Evolutionary conservation across 495 filamentous ascomycete species (phyloP).

Genomic region (Neurospora sp.): DNA sequence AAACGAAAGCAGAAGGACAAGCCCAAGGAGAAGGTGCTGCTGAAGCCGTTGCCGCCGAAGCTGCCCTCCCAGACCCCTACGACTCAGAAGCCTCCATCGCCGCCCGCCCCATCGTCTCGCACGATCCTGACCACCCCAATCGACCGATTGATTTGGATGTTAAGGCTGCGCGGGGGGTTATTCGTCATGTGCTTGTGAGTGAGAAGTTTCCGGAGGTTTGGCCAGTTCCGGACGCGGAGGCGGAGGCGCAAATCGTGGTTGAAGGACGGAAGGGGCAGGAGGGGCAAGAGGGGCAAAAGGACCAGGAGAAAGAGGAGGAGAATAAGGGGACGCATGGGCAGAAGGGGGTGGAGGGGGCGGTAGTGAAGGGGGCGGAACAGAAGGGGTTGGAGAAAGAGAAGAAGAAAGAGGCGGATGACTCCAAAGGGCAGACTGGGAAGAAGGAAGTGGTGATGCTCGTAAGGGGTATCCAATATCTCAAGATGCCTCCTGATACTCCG

Average conservation of each 20-base stretch:
- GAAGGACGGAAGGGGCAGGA: background rate
- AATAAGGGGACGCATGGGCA: background rate
- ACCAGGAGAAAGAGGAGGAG: no score
- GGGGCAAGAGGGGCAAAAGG: background rate
- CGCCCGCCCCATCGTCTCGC: background rate
- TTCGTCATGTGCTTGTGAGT: background rate
- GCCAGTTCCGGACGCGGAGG: background rate
- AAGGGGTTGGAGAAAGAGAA: background rate
- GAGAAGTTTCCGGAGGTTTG: background rate
- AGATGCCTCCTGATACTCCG: background rate
- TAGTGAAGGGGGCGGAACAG: background rate
- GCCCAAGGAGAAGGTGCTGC: no score
- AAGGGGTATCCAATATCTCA: background rate
- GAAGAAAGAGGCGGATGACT: background rate
- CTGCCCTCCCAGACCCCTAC: background rate
- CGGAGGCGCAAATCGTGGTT: background rate
- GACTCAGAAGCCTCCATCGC: background rate
- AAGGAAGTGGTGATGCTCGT: background rate
- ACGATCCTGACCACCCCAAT: background rate
- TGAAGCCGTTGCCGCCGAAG: background rate
- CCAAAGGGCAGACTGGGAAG: background rate
- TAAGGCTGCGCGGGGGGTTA: background rate
- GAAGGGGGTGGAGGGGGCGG: background rate
- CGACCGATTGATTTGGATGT: background rate
- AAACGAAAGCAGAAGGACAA: background rate